These are phyloP conservation scores for Nakataea oryzae DNA, from an alignment of 2,329 filamentous ascomycete genomes.

Conservation along the genomic window DNA sequence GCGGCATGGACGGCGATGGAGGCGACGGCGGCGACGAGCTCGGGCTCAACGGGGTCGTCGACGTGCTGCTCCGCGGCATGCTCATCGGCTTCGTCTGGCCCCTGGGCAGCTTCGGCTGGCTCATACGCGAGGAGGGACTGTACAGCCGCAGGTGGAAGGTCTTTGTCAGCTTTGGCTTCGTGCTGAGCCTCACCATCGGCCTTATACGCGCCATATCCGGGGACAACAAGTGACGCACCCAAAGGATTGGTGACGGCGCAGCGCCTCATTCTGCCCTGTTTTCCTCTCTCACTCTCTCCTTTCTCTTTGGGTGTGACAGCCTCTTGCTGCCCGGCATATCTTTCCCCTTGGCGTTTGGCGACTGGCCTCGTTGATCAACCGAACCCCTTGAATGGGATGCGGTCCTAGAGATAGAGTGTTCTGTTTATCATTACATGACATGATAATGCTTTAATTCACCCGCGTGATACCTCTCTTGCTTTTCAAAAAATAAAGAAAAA, in stretches of 20 bases:
- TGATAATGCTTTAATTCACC: neutral
- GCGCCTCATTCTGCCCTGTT: neutral
- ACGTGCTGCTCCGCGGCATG: conserved; percentile 81
- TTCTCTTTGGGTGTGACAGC: neutral
- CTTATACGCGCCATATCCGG: conserved; percentile 43
- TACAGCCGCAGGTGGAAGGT: conserved; percentile 78
- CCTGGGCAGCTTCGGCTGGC: conserved; percentile 73
- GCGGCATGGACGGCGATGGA: conserved; percentile 25
- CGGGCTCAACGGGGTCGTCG: conserved; percentile 49
- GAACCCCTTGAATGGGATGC: neutral
- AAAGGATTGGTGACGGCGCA: neutral
- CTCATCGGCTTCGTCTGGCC: conserved; percentile 94
- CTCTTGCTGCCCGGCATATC: neutral
- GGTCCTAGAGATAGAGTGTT: neutral
- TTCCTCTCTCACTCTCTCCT: neutral
- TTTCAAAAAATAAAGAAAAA: no score
- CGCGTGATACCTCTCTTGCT: neutral
- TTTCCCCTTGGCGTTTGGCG: neutral
- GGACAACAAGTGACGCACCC: conserved; percentile 13
- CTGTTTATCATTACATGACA: neutral
- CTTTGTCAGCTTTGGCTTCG: conserved; percentile 75
- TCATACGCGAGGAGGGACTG: conserved; percentile 76
- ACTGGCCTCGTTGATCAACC: neutral
- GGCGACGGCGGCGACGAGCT: conserved; percentile 38
- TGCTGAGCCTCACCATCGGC: conserved; percentile 70